Evolutionary conservation across 805 yeast species (phyloP).

Genomic region (Saturnispora sanitii): DNA sequence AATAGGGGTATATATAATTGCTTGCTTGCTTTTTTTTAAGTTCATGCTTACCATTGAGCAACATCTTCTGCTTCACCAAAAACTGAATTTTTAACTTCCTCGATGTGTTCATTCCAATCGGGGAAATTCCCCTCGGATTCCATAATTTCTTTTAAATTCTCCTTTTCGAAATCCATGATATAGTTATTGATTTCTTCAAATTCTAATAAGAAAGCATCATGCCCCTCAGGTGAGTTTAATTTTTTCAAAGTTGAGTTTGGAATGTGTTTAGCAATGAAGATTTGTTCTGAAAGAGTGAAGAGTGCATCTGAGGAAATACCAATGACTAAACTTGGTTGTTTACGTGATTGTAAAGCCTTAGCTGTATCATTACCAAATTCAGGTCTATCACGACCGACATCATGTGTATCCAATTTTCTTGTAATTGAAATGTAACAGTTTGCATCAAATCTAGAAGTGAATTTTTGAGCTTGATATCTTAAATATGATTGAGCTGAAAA

Average conservation of each 20-base stretch:
- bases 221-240: constrained; percentile 91
- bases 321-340: constrained; percentile 71
- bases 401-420: constrained; percentile 91
- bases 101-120: constrained; percentile 35
- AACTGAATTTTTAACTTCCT: constrained; percentile 51
- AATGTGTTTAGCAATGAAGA: constrained; percentile 63
- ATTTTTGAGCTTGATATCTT: constrained; percentile 89
- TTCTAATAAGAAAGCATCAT: constrained; percentile 90
- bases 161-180: constrained; percentile 55
- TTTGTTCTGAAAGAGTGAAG: constrained; percentile 88
- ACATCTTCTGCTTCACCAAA: constrained; percentile 97
- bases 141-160: constrained; percentile 51
- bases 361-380: constrained; percentile 30
- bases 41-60: constrained; percentile 65
- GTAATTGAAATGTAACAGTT: constrained; percentile 93
- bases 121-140: constrained; percentile 37
- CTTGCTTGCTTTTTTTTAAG: neutral
- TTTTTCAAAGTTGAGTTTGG: constrained; percentile 60
- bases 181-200: constrained; percentile 70
- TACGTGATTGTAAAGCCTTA: constrained; percentile 48
- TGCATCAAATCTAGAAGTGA: constrained; percentile 85
- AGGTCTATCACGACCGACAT: constrained; percentile 69
- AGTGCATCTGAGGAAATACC: constrained; percentile 91
- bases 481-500: constrained; percentile 94
- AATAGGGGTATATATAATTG: constrained; percentile 3